Evolutionary conservation across 1,284 basidiomycete genomes (phyloP).

Genomic region (Microbotryum lychnidis-dioicae): DNA sequence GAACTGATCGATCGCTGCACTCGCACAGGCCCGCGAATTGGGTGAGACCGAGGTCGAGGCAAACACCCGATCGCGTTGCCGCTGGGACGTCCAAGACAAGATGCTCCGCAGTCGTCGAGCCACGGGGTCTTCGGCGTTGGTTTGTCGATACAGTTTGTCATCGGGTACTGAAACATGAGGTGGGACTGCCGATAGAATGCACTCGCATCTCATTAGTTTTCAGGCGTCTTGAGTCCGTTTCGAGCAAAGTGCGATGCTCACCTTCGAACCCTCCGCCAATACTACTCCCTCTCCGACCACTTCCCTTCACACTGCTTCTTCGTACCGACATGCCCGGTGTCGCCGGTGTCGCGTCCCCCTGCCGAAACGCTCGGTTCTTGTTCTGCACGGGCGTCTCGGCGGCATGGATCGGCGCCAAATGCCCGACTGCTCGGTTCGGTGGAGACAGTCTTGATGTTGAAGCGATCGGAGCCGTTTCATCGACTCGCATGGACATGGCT

Average conservation of each 20-base stretch:
- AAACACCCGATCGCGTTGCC: slow-evolving; percentile 16
- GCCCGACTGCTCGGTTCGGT: background rate
- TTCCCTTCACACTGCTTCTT: slow-evolving; percentile 18
- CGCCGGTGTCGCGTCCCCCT: slow-evolving; percentile 12
- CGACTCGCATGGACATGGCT: background rate
- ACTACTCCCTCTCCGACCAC: slow-evolving; percentile 23
- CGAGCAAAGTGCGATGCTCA: background rate
- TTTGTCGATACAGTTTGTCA: slow-evolving; percentile 27
- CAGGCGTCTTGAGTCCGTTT: background rate
- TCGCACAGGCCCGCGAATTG: slow-evolving; percentile 1
- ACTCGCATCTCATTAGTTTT: background rate
- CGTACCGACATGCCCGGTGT: slow-evolving; percentile 7
- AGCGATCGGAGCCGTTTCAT: background rate
- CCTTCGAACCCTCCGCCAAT: slow-evolving; percentile 26
- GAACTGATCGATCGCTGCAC: slow-evolving; percentile 15
- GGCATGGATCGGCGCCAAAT: slow-evolving; percentile 1
- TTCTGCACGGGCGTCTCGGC: slow-evolving; percentile 28
- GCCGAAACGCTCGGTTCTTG: slow-evolving; percentile 20
- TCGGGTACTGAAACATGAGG: slow-evolving; percentile 24
- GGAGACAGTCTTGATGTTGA: slow-evolving; percentile 2
- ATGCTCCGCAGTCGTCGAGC: slow-evolving; percentile 19
- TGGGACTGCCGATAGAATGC: slow-evolving; percentile 5
- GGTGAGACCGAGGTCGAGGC: background rate
- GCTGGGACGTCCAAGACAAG: slow-evolving; percentile 25
- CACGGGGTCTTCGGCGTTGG: slow-evolving; percentile 16